Conservation (phyloP, 2,329 filamentous ascomycete genomes). For the Colletotrichum sp. region DNA sequence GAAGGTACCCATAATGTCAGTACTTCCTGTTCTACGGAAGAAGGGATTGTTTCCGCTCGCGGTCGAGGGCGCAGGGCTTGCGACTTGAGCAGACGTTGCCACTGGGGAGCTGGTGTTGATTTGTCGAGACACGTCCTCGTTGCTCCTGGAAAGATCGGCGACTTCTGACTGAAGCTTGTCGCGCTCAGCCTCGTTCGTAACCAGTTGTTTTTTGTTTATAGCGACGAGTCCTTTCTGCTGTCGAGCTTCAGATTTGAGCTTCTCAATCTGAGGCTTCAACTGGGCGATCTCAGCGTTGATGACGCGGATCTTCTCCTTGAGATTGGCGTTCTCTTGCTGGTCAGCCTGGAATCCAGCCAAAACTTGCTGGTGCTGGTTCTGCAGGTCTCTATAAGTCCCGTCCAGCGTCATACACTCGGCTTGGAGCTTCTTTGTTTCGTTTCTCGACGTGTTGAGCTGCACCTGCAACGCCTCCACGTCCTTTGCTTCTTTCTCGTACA, state of each 20-base stretch:
- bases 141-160: slow-evolving; percentile 68
- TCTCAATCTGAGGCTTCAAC: slow-evolving; percentile 90
- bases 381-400: slow-evolving; percentile 79
- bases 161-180: slow-evolving; percentile 87
- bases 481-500: slow-evolving; percentile 94
- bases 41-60: slow-evolving; percentile 92
- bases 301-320: slow-evolving; percentile 87
- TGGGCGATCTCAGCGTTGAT: slow-evolving; percentile 84
- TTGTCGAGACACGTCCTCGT: slow-evolving; percentile 62
- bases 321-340: slow-evolving; percentile 81
- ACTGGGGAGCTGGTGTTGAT: slow-evolving; percentile 56
- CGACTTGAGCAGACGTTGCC: slow-evolving; percentile 54
- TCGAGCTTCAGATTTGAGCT: slow-evolving; percentile 87
- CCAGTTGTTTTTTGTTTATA: slow-evolving; percentile 97
- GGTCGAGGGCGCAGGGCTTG: slow-evolving; percentile 72
- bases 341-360: slow-evolving; percentile 79
- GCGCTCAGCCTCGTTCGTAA: slow-evolving; percentile 85
- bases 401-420: slow-evolving; percentile 85
- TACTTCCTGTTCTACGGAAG: slow-evolving; percentile 75
- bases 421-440: slow-evolving; percentile 84
- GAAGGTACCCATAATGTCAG: slow-evolving; percentile 63
- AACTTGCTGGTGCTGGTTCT: slow-evolving; percentile 81
- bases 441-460: slow-evolving; percentile 75
- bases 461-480: slow-evolving; percentile 86
- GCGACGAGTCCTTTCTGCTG: slow-evolving; percentile 96